Evolutionary conservation across 2,329 filamentous ascomycete species (phyloP).

Genomic region (Phialemoniopsis sp.): DNA sequence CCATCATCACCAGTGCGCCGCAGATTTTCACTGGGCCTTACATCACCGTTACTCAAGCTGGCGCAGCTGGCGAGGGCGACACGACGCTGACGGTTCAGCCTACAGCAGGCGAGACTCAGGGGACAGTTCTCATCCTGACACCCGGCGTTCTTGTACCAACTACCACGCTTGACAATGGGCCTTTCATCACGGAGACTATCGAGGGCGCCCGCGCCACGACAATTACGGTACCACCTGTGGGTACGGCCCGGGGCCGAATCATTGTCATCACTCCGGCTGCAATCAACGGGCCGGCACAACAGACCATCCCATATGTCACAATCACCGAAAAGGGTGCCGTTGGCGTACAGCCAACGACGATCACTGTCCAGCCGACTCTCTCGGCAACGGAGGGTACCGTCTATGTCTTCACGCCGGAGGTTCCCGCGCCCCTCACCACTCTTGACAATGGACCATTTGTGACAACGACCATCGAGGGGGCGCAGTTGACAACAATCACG

Average conservation of each 20-base stretch:
- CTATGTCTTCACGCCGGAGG: slow-evolving; percentile 5
- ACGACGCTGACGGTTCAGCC: slow-evolving; percentile 3
- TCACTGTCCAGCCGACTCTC: slow-evolving; percentile 7
- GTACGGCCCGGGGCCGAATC: too few relatives aligned
- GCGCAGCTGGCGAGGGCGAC: neutral
- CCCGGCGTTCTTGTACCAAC: neutral
- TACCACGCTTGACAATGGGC: slow-evolving; percentile 7
- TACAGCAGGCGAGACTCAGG: slow-evolving; percentile 48
- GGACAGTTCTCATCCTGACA: slow-evolving; percentile 9
- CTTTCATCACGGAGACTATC: slow-evolving; percentile 11
- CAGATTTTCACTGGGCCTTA: slow-evolving; percentile 3
- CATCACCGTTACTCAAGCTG: slow-evolving; percentile 4
- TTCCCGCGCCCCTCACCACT: neutral
- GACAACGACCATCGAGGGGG: slow-evolving; percentile 4
- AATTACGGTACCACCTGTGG: too few relatives aligned
- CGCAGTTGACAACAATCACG: neutral
- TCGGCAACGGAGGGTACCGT: slow-evolving; percentile 6
- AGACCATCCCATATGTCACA: too few relatives aligned
- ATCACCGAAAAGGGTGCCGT: too few relatives aligned
- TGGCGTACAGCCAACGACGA: slow-evolving; percentile 1
- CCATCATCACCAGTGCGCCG: too few relatives aligned
- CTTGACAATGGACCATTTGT: slow-evolving; percentile 1
- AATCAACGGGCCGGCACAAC: slow-evolving; percentile 7
- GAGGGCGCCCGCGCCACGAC: neutral
- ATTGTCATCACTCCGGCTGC: neutral